phyloP scores from a whole-genome alignment of 768 basidiomycete genomes.

The Vishniacozyma victoriae region DNA sequence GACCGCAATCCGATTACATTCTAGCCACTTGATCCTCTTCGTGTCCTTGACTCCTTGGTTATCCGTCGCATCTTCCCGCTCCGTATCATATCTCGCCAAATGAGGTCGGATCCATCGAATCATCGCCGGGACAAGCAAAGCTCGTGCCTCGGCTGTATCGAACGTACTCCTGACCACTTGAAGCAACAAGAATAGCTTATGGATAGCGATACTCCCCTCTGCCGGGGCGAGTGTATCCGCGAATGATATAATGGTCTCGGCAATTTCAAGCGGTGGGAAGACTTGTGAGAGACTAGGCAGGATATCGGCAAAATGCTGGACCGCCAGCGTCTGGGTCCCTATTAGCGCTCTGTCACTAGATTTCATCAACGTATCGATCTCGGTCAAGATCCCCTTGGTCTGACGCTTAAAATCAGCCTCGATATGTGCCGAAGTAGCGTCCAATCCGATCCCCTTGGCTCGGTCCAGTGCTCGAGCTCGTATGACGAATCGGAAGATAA shows the following conservation, averaged over 20 bases:
- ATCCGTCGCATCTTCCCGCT: slow-evolving; percentile 67
- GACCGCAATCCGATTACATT: slow-evolving; percentile 80
- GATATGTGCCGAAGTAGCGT: slow-evolving; percentile 76
- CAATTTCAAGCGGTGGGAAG: slow-evolving; percentile 73
- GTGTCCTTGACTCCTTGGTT: slow-evolving; percentile 62
- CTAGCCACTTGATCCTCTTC: slow-evolving; percentile 80
- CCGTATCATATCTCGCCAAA: slow-evolving; percentile 86
- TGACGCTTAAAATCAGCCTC: slow-evolving; percentile 81
- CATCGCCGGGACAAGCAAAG: slow-evolving; percentile 75
- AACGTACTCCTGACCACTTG: slow-evolving; percentile 86
- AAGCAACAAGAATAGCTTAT: slow-evolving; percentile 89
- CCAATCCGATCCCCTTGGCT: slow-evolving; percentile 69
- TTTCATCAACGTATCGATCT: slow-evolving; percentile 85
- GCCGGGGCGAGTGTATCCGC: slow-evolving; percentile 70
- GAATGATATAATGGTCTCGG: slow-evolving; percentile 78
- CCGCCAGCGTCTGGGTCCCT: slow-evolving; percentile 88
- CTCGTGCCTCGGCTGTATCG: slow-evolving; percentile 70
- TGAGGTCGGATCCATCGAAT: slow-evolving; percentile 93
- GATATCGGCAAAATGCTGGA: slow-evolving; percentile 88
- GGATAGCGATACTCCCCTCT: slow-evolving; percentile 82
- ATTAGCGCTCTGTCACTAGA: slow-evolving; percentile 77
- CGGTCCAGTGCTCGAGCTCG: slow-evolving; percentile 85
- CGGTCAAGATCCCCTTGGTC: slow-evolving; percentile 64
- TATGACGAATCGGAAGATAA: slow-evolving; percentile 89
- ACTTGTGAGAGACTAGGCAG: slow-evolving; percentile 79